Percentiles rank a stretch among this genome's conserved stretches.
Evolutionary conservation across 768 basidiomycete species (phyloP).

Genomic region (Kondoa subrosea): DNA sequence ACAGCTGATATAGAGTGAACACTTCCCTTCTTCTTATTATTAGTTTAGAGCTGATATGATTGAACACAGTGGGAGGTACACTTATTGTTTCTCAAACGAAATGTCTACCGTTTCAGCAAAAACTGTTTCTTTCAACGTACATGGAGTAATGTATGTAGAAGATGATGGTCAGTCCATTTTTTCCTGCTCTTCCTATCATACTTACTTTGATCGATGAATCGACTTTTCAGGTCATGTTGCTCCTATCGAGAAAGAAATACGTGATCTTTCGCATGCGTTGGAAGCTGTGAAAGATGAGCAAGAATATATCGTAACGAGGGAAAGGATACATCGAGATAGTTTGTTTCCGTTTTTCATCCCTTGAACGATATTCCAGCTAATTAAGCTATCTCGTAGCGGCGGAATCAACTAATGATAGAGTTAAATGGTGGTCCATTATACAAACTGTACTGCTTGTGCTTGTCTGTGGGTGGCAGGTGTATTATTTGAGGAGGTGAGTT

Average conservation of each 20-base stretch:
- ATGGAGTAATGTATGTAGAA: constrained; percentile 82
- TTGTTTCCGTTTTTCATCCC: constrained; percentile 40
- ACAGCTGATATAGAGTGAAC: constrained; percentile 55
- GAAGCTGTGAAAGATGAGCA: constrained; percentile 93
- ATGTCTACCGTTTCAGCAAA: constrained; percentile 96
- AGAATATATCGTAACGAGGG: constrained; percentile 91
- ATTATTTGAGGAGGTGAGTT: constrained; percentile 56
- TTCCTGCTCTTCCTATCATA: background rate
- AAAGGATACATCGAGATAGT: constrained; percentile 81
- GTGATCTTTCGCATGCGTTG: constrained; percentile 59
- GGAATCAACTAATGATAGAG: constrained; percentile 55
- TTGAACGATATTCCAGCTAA: background rate
- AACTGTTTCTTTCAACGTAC: constrained; percentile 93
- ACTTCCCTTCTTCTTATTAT: background rate
- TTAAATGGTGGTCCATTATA: constrained; percentile 97
- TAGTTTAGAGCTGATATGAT: constrained; percentile 5
- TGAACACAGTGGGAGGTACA: constrained; percentile 47
- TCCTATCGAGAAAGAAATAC: constrained; percentile 90
- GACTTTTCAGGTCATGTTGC: constrained; percentile 44
- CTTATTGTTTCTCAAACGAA: constrained; percentile 97
- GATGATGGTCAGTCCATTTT: constrained; percentile 53
- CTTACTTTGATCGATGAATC: background rate
- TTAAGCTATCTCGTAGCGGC: constrained; percentile 30
- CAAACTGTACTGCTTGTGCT: constrained; percentile 72
- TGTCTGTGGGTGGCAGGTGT: constrained; percentile 92